Percentiles rank a stretch among this genome's conserved stretches.
Evolutionary conservation across 75 land plant species (phyloP).

Genomic region (Picea sitchensis): DNA sequence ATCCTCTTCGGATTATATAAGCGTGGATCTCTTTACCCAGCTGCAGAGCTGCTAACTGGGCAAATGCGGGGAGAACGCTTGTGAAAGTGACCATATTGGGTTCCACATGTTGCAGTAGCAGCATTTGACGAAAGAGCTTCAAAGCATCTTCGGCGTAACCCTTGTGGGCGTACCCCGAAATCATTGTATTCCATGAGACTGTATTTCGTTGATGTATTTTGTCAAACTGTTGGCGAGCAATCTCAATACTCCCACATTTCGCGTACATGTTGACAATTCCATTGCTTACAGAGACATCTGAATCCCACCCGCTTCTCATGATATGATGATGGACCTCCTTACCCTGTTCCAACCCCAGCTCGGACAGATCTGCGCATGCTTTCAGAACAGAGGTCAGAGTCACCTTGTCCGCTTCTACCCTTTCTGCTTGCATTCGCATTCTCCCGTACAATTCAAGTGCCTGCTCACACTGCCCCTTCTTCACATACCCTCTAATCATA

Average conservation of each 20-base stretch:
- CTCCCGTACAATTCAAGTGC: not conserved
- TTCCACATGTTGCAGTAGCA: conserved; percentile 16
- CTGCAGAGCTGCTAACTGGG: conserved; percentile 18
- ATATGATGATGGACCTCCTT: conserved; percentile 14
- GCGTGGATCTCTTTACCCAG: conserved; percentile 48
- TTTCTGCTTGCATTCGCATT: conserved; percentile 7
- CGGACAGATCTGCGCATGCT: conserved; percentile 13
- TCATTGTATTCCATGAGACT: conserved; percentile 19
- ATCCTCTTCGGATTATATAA: conserved; percentile 22
- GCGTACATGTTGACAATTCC: conserved; percentile 21
- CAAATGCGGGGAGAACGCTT: conserved; percentile 38
- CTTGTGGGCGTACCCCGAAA: conserved; percentile 18
- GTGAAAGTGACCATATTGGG: conserved; percentile 43
- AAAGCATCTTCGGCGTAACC: conserved; percentile 17
- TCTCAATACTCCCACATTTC: conserved; percentile 12
- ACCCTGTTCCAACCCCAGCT: not conserved
- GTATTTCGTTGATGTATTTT: not conserved
- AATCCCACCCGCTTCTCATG: conserved; percentile 7
- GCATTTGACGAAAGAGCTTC: conserved; percentile 38
- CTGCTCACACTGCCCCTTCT: not conserved
- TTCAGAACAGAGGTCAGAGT: conserved; percentile 7
- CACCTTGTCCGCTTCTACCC: not conserved
- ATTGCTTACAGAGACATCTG: conserved; percentile 1
- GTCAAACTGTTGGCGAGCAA: conserved; percentile 17
- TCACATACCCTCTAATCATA: conserved; percentile 2